A percentile compares a stretch with the other conserved stretches of the same genome.
These are phyloP conservation scores for Exophiala xenobiotica DNA, from an alignment of 2,329 filamentous ascomycete species.

Conservation along the genomic window DNA sequence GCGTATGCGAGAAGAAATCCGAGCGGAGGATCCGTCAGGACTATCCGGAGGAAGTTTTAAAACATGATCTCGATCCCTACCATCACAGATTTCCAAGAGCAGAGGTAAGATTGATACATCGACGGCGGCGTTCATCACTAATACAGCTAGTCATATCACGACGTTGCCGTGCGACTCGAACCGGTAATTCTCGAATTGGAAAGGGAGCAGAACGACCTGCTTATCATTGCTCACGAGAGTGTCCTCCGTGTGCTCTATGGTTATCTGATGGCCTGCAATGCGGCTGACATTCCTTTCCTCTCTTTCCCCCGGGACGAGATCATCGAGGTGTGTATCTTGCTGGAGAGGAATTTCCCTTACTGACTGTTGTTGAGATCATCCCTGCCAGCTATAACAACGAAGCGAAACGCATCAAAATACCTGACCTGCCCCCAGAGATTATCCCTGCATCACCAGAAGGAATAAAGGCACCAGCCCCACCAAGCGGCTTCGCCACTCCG, in stretches of 20 bases:
- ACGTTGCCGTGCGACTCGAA: constrained; percentile 94
- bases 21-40: constrained; percentile 75
- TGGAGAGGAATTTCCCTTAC: neutral
- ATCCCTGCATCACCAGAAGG: constrained; percentile 78
- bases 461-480: constrained; percentile 72
- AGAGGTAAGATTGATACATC: constrained; percentile 59
- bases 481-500: constrained; percentile 51
- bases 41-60: constrained; percentile 86
- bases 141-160: constrained; percentile 78
- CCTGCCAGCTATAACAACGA: constrained; percentile 97
- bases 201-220: constrained; percentile 92
- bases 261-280: constrained; percentile 97
- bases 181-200: constrained; percentile 97
- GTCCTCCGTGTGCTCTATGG: constrained; percentile 96
- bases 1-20: constrained; percentile 90
- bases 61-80: constrained; percentile 92
- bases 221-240: constrained; percentile 97
- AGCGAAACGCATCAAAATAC: constrained; percentile 85
- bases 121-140: constrained; percentile 6
- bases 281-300: constrained; percentile 86
- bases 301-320: constrained; percentile 96
- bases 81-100: constrained; percentile 94
- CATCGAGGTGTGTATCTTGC: constrained; percentile 65
- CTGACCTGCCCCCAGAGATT: constrained; percentile 62
- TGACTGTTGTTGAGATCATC: constrained; percentile 63